Evolutionary conservation across 306 rosid genomes (phyloP).

Genomic region (Gastrolobium bilobum): DNA sequence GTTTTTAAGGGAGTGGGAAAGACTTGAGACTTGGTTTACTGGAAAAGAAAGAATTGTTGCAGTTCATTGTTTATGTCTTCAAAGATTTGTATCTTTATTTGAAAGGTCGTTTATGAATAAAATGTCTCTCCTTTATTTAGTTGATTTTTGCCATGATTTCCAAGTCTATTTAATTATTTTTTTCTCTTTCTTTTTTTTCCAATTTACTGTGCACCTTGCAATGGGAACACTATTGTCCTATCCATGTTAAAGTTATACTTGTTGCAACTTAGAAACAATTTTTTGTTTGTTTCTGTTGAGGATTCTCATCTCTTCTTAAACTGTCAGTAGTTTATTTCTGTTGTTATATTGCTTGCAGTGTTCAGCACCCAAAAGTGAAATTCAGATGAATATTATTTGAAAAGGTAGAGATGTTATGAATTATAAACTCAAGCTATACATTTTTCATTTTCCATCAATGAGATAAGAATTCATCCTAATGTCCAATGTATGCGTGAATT

Average conservation of each 20-base stretch:
- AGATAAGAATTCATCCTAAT: too few species aligned
- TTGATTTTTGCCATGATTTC: too few species aligned
- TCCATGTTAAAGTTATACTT: too few species aligned
- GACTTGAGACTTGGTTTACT: neutral
- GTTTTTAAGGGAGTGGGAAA: constrained; percentile 10
- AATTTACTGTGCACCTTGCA: neutral
- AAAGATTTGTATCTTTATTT: neutral
- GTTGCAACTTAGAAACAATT: too few species aligned
- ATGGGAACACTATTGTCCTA: neutral
- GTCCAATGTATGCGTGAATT: neutral
- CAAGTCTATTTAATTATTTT: neutral
- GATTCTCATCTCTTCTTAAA: neutral
- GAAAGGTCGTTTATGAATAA: too few species aligned
- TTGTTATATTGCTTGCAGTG: constrained; percentile 2
- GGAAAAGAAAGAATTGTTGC: constrained; percentile 3
- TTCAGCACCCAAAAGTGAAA: neutral
- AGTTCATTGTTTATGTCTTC: neutral
- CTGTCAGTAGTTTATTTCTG: neutral
- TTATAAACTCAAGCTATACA: too few species aligned
- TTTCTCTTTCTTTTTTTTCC: neutral
- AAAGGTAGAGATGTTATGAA: neutral
- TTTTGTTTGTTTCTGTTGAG: too few species aligned
- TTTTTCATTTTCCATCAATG: too few species aligned
- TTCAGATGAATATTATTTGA: neutral
- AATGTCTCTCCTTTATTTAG: too few species aligned